phyloP scores from a whole-genome alignment of 495 filamentous ascomycete genomes.

The Penicillium tannophilum region DNA sequence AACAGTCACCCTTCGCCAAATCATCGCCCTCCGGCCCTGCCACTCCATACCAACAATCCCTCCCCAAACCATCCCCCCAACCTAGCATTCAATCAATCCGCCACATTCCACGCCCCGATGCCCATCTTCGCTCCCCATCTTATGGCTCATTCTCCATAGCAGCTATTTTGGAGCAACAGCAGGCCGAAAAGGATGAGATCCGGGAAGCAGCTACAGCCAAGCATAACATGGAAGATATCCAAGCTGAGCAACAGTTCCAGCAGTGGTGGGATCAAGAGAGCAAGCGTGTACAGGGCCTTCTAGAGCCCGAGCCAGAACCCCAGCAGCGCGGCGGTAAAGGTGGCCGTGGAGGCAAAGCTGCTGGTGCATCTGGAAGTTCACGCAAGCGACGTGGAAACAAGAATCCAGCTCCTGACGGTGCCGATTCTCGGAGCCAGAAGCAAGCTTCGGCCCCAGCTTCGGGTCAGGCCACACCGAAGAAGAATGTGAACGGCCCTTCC shows the following conservation, averaged over 20 bases:
- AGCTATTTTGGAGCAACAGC: slow-evolving; percentile 88
- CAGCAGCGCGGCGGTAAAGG: slow-evolving; percentile 29
- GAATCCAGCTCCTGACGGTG: slow-evolving; percentile 7
- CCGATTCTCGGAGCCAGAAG: slow-evolving; percentile 13
- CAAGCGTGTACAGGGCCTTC: slow-evolving; percentile 64
- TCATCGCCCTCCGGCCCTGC: slow-evolving; percentile 27
- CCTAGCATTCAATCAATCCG: slow-evolving; percentile 52
- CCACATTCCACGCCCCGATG: slow-evolving; percentile 46
- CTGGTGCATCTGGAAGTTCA: slow-evolving; percentile 12
- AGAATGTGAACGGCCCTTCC: slow-evolving; percentile 13
- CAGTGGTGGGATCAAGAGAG: slow-evolving; percentile 98
- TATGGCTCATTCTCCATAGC: slow-evolving; percentile 70
- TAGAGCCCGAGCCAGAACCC: slow-evolving; percentile 46
- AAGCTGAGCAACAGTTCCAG: slow-evolving; percentile 94
- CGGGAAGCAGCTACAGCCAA: slow-evolving; percentile 79
- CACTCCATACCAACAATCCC: slow-evolving; percentile 19
- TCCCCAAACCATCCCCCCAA: slow-evolving; percentile 29
- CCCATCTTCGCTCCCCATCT: slow-evolving; percentile 45
- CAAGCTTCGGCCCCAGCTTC: slow-evolving; percentile 1
- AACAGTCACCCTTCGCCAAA: slow-evolving; percentile 23
- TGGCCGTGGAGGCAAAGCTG: slow-evolving; percentile 29
- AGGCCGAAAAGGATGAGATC: slow-evolving; percentile 78
- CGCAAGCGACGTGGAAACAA: slow-evolving; percentile 39
- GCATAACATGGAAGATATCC: slow-evolving; percentile 87
- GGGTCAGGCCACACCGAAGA: slow-evolving; percentile 14